Conservation (phyloP, 495 filamentous ascomycete species). For the Hypoxylon rickii region DNA sequence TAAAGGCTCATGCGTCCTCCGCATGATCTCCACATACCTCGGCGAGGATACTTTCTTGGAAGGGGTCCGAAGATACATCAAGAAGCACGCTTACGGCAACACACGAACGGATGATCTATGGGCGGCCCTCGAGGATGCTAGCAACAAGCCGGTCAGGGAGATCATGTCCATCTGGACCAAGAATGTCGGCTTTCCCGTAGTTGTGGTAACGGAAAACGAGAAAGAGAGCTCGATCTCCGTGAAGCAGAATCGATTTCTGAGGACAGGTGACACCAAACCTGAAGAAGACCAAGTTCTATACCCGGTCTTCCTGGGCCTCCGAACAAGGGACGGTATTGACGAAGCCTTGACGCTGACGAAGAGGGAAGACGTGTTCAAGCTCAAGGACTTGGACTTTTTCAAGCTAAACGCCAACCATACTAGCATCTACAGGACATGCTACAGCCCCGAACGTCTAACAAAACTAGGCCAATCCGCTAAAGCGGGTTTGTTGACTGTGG, state of each 20-base stretch:
- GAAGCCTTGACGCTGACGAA: constrained; percentile 66
- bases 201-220: constrained; percentile 67
- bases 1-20: constrained; percentile 92
- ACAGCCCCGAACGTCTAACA: constrained; percentile 66
- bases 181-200: constrained; percentile 74
- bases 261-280: constrained; percentile 77
- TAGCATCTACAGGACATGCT: constrained; percentile 73
- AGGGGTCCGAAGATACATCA: constrained; percentile 88
- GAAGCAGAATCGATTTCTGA: constrained; percentile 77
- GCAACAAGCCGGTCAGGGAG: constrained; percentile 83
- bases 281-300: constrained; percentile 81
- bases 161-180: constrained; percentile 83
- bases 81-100: constrained; percentile 90
- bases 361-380: constrained; percentile 74
- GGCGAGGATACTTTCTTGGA: constrained; percentile 94
- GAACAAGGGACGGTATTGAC: constrained; percentile 67
- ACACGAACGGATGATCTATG: constrained; percentile 88
- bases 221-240: constrained; percentile 63
- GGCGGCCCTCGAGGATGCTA: constrained; percentile 85
- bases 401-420: constrained; percentile 80
- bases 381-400: constrained; percentile 70
- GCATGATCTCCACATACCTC: constrained; percentile 96
- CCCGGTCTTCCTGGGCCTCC: constrained; percentile 72
- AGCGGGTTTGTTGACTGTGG: constrained; percentile 81
- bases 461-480: constrained; percentile 85